A percentile compares a stretch with the other conserved stretches of the same genome.
phyloP scores from a whole-genome alignment of 169 alveolate species.

The Plasmodium sp. region DNA sequence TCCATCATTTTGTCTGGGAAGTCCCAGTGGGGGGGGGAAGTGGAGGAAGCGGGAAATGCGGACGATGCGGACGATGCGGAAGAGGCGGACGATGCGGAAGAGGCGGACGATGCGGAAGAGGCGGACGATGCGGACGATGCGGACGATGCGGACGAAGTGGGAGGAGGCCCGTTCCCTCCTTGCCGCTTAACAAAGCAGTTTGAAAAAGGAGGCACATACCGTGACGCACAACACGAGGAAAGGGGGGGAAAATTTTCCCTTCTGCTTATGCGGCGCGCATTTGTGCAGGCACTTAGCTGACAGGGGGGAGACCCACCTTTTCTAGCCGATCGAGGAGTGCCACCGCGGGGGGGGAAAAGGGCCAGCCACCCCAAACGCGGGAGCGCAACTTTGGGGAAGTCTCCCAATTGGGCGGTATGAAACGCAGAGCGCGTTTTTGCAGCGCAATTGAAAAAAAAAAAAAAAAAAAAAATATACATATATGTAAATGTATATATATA shows the following conservation, averaged over 20 bases:
- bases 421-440: background rate
- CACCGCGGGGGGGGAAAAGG: background rate
- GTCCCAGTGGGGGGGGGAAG: background rate
- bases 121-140: too few relatives aligned
- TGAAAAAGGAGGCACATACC: background rate
- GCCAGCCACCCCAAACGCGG: background rate
- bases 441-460: background rate
- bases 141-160: background rate
- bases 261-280: background rate
- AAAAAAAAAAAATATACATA: background rate
- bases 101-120: background rate
- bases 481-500: too few relatives aligned
- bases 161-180: background rate
- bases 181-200: background rate
- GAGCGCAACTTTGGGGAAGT: background rate
- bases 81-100: background rate
- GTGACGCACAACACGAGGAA: background rate
- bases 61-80: too few relatives aligned
- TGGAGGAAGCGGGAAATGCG: background rate
- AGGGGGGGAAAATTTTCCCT: background rate
- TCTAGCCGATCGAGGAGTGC: background rate
- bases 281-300: background rate
- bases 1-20: conserved; percentile 3
- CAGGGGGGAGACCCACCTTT: background rate
- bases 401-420: background rate